Base-by-base conservation (phyloP, 2,329 filamentous ascomycete genomes). In the Erysiphe pulchra region DNA sequence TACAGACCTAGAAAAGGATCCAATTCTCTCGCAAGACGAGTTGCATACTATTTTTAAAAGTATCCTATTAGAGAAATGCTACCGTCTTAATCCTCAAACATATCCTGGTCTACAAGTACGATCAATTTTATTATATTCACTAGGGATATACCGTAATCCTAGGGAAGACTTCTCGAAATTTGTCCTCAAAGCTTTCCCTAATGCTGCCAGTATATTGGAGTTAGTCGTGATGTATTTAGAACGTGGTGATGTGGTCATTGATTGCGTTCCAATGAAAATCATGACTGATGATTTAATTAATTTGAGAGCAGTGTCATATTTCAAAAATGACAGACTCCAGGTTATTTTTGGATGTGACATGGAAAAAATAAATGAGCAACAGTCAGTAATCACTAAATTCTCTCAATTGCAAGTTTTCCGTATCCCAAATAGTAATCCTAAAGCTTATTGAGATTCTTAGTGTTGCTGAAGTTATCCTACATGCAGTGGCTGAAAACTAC, bases 11-110 rank as follows among this genome's bases (percentile, higher is more conserved):
- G 11, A 60, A 56, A 44, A 54, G 31, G 63, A 69, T 49, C 60
- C 60, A 2, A 58, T 66, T 41, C 66, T 63, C 56, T 69, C 66
- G 12, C 67, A 69, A 50, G 63, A 64, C 46, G 67, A 69, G 47
- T 57, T 70, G n/a, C 59, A 65, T 44, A 62, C 61, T 2, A 61
- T 66, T 42, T 64, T 61, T 46, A 60, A 68, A 38, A 62, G 59
- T 33, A 53, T 67, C 9, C 57, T 62, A 1, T 59, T 64, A 0
- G 55, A 59, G 14, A 58, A 64, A 28, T 60, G 64, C 4, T 64
- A 63, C 48, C 57, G 51, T 14, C 51, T 70, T 7, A 50, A 59
- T 42, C 60, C 66, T 0, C 11, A 62, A 65, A 50, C 64, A 62
- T 10, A 66, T 62, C 38, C 55, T 61, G 43, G 65, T 65, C 50